A percentile compares a stretch with the other conserved stretches of the same genome.
Conservation (phyloP, 2,329 filamentous ascomycete genomes). For the Chaetoscypha palmicola region DNA sequence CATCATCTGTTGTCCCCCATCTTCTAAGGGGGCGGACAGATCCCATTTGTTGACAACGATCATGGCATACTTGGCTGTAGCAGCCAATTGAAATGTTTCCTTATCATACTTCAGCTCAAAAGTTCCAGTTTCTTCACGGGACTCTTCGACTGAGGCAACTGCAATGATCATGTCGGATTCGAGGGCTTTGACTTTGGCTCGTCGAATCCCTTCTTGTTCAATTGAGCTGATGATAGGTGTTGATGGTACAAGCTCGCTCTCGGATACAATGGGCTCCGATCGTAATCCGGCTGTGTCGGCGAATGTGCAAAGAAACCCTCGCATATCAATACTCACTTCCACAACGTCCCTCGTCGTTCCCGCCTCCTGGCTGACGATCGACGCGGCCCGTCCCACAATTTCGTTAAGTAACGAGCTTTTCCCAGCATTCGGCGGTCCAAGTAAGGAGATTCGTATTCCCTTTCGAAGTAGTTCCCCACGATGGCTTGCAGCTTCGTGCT, state of each 20-base stretch:
- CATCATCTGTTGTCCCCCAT: slow-evolving; percentile 35
- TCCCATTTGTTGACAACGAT: slow-evolving; percentile 60
- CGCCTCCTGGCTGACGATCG: slow-evolving; percentile 87
- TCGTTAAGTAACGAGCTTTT: slow-evolving; percentile 92
- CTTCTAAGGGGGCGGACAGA: slow-evolving; percentile 33
- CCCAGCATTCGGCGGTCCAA: slow-evolving; percentile 89
- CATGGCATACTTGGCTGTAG: slow-evolving; percentile 41
- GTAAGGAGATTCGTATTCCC: slow-evolving; percentile 77
- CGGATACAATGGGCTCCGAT: slow-evolving; percentile 30
- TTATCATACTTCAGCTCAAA: slow-evolving; percentile 45
- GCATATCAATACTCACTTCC: slow-evolving; percentile 82
- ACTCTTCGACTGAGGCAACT: slow-evolving; percentile 64
- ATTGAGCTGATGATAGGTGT: slow-evolving; percentile 55
- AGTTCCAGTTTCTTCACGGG: slow-evolving; percentile 21
- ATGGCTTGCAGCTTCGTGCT: slow-evolving; percentile 70
- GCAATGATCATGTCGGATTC: slow-evolving; percentile 82
- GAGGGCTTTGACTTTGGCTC: slow-evolving; percentile 72
- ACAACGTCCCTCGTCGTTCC: slow-evolving; percentile 93
- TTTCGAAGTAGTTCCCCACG: slow-evolving; percentile 76
- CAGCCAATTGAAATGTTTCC: slow-evolving; percentile 49
- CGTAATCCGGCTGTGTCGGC: slow-evolving; percentile 91
- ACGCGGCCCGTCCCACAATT: slow-evolving; percentile 84
- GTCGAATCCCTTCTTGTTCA: slow-evolving; percentile 83
- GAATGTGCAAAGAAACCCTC: slow-evolving; percentile 86
- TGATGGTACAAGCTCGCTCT: slow-evolving; percentile 10